A percentile compares a stretch with the other conserved stretches of the same genome.
These are phyloP conservation scores for Verruconis gallopava DNA, from an alignment of 2,329 filamentous ascomycete genomes.

Conservation along the genomic window DNA sequence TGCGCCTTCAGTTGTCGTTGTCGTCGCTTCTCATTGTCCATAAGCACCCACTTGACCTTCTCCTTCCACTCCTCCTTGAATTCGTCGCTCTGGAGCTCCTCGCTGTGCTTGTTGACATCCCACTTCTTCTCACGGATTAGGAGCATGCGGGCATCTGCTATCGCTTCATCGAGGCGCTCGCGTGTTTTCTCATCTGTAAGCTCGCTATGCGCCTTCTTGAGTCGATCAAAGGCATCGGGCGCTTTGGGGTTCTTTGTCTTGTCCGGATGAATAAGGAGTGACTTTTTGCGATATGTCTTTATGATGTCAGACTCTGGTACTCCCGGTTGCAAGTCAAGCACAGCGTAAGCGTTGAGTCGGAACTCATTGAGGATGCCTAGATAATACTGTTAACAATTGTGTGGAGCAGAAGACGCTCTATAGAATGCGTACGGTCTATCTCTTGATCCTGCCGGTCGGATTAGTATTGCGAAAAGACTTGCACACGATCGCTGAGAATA, in stretches of 20 bases:
- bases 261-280: constrained; percentile 96
- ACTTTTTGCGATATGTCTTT: constrained; percentile 85
- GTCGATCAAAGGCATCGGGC: constrained; percentile 88
- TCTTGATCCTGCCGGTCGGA: constrained; percentile 59
- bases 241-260: constrained; percentile 86
- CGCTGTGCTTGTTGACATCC: constrained; percentile 58
- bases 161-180: constrained; percentile 77
- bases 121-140: constrained; percentile 91
- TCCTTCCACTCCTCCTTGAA: constrained; percentile 80
- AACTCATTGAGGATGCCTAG: constrained; percentile 71
- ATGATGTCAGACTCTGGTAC: constrained; percentile 96
- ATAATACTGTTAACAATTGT: background rate
- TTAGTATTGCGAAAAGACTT: constrained; percentile 7
- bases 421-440: constrained; percentile 56
- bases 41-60: constrained; percentile 78
- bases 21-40: constrained; percentile 81
- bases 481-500: constrained; percentile 20
- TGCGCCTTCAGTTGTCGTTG: constrained; percentile 80
- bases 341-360: constrained; percentile 72
- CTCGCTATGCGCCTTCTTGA: constrained; percentile 86
- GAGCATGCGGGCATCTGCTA: constrained; percentile 88
- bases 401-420: background rate
- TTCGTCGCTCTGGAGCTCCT: constrained; percentile 70
- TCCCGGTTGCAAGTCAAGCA: constrained; percentile 89
- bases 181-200: constrained; percentile 93